Evolutionary conservation across 2,329 filamentous ascomycete species (phyloP), one percentile per base, ranked within the genome.

Genomic region (Phoma herbarum): DNA sequence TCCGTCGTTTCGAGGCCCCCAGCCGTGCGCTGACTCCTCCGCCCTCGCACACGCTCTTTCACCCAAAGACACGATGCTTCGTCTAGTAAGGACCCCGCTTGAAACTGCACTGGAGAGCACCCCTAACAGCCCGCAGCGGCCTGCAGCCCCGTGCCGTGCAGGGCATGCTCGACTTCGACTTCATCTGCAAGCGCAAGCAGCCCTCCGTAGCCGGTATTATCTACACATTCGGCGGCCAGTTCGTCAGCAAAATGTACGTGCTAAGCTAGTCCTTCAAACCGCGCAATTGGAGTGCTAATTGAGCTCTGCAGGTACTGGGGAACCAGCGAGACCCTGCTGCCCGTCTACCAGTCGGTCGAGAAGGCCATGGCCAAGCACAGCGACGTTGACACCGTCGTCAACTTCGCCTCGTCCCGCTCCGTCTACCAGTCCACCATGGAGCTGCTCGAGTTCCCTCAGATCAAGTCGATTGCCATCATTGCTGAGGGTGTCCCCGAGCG

Each of bases 51-150:
- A 90, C 91, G 63, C 92, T 99, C 77, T 99, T 98, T 89, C 95
- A 95, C 86, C 89, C 93, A 83, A 99, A 98, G 91, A 98, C 95
- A 79, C 87, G 95, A 94, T 98, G 95, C 86, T 96, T 99, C 80
- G 95, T 99, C 82, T 99, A 99, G 86, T 88, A 81, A 83, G 86
- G 81, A 22, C 42, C 43, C 49, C 50, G 45, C 65, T 54, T 39
- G 31, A n/a, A n/a, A 14, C 11, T 9, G 14, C 31, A n/a, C 31
- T 4, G 4, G 31, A 35, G 22, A 43, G 23, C 41, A 49, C 49
- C 51, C 56, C 71, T 76, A 70, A 72, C 63, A 57, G 37, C 33
- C 12, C 44, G 69, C 73, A 88, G 86, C 84, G 95, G 95, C 81
- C 92, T 99, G 78, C 95, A 99, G 85, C 94, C 95, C 77, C 89